Base-by-base conservation (phyloP, 768 basidiomycete genomes). In the Lactarius tabidus region DNA sequence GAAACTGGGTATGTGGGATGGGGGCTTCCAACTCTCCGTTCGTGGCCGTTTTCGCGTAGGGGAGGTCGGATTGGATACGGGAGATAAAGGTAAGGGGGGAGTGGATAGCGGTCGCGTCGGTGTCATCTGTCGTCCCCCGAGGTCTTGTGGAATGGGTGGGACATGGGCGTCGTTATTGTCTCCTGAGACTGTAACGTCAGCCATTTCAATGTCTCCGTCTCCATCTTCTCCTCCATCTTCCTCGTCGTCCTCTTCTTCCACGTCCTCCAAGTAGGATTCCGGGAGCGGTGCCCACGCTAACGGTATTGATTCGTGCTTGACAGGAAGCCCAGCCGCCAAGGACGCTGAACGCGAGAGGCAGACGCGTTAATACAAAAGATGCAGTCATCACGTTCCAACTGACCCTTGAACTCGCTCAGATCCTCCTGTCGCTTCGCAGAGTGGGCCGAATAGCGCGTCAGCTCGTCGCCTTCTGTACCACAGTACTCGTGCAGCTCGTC, bases 401-500 rank as follows among this genome's bases (percentile, higher is more conserved):
- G 77, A 87, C 89, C 84, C 79, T 81, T 85, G 74, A 90, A 82
- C 73, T 91, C 91, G 59, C 80, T 78, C 72, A 93, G 75, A 72
- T 91, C 90, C 73, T 91, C 90, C 14, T 85, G 79, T 70, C 90
- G 79, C 70, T 87, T 80, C 48, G 79, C 78, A 6, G 85, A 85
- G 72, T 85, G 84, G 6, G 83, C 75, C 7, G 85, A 84, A 74
- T 91, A 91, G 39, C 87, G 82, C 29, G 82, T 80, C 64, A 92
- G 74, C 70, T 93, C 91, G 70, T 78, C 79, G 23, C 83, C 90
- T 74, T 93, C 91, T 1, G 82, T 78, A n/a, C 75, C 72, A 59
- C 80, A 82, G 70, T 89, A 91, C 63, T 88, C 87, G 29, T 72
- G 76, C 60, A 94, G 77, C 73, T 94, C 92, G 9, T 89, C 84